Percentiles rank a stretch among this genome's conserved stretches.
phyloP scores from a whole-genome alignment of 805 yeast genomes.

The Candida odintsovae region DNA sequence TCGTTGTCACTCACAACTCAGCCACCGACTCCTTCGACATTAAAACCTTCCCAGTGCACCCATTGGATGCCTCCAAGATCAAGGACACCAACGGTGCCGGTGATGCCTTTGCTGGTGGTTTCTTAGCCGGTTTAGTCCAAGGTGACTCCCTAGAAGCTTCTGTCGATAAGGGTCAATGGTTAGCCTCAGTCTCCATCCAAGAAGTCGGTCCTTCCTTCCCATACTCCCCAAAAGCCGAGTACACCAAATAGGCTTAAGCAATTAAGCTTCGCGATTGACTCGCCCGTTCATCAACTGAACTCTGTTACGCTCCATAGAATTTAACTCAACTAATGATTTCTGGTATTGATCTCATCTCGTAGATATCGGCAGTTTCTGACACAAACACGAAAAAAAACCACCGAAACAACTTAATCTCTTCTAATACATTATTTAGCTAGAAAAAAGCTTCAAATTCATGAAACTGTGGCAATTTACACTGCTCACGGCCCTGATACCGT shows the following conservation, averaged over 20 bases:
- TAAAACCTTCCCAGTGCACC: constrained; percentile 61
- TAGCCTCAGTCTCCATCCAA: constrained; percentile 88
- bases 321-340: not conserved
- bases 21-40: constrained; percentile 40
- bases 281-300: constrained; percentile 1
- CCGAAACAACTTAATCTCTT: not conserved
- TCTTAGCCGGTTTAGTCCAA: constrained; percentile 80
- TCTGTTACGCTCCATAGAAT: not conserved
- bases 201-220: constrained; percentile 95
- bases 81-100: constrained; percentile 98
- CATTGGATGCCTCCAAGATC: constrained; percentile 60
- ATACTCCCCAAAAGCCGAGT: constrained; percentile 21
- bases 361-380: not conserved
- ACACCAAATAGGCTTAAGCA: constrained; percentile 6
- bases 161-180: constrained; percentile 92
- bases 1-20: constrained; percentile 58
- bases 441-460: not conserved
- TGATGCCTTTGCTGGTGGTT: constrained; percentile 97
- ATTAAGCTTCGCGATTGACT: not conserved
- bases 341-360: not conserved
- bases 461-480: not conserved
- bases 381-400: not conserved
- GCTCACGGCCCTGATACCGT: not conserved
- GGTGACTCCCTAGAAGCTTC: constrained; percentile 56
- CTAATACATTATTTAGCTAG: too few relatives aligned